Base-by-base conservation (phyloP, 768 basidiomycete genomes). In the Amanita rimosa region DNA sequence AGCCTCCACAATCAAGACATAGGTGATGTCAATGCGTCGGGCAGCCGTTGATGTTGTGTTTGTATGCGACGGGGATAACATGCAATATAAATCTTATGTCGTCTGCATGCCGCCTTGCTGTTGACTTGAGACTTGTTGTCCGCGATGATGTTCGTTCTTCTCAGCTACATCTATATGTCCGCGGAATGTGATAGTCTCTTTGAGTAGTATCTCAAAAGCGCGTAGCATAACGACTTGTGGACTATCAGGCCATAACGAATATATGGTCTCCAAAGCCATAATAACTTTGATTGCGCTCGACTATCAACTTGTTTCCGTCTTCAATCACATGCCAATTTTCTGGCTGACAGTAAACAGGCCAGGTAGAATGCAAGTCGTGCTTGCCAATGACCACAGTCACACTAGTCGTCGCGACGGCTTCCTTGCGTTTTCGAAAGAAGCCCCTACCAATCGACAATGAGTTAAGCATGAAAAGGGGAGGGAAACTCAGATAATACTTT, bases 281-380 rank as follows among this genome's bases (percentile, higher is more conserved):
- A 57, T 91, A 94, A 5, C 83, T 83, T 50, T 78, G 73, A 21
- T 71, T 71, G 33, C 93, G 82, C 22, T 86, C 80, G 16, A 92
- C 83, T 38, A 75, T 78, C 52, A 96, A 76, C 19, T 74, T 81
- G 14, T 91, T 73, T 22, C 81, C 83, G 3, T 89, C 83, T 53
- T 81, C 76, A 2, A 69, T 57, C 14, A 78, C 64, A 13, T 76
- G 72, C n/a, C 87, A 83, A 29, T 72, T 73, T 57, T 91, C 86
- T 9, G 76, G 75, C 59, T 90, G 85, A 43, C 76, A 77, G 59
- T 91, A 95, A 26, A 94, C 75, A 2, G 93, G 92, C 93, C 93
- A 96, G 1, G 88, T 83, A 3, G 91, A 85, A 58, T 95, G 92
- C 6, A 94, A 69, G 54, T 95, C 93, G 59, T 95, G 92, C 63